Evolutionary conservation across 78 protist species (phyloP).

Genomic region (Dictyostelium citrinum): DNA sequence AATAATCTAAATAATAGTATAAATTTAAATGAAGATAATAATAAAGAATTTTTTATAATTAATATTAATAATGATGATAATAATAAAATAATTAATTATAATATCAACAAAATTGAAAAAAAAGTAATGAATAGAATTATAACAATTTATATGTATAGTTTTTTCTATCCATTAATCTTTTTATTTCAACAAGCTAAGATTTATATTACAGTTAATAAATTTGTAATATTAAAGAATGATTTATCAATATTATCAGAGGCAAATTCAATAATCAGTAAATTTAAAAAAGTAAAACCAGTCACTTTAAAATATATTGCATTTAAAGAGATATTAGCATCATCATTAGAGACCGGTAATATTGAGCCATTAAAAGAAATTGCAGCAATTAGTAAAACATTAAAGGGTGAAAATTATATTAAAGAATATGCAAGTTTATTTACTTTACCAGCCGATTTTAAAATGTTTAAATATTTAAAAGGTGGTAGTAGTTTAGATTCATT

Average conservation of each 20-base stretch:
- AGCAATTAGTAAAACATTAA: not conserved
- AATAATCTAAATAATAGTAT: not conserved
- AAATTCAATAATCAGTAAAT: not conserved
- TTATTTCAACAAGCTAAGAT: not conserved
- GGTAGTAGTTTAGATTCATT: not conserved
- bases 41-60: not conserved
- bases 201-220: not conserved
- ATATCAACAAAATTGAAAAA: not conserved
- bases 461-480: not conserved
- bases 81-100: not conserved
- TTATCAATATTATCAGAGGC: not conserved
- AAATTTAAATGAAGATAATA: not conserved
- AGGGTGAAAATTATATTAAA: not conserved
- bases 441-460: not conserved
- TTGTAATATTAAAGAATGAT: not conserved
- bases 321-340: not conserved
- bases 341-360: not conserved
- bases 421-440: not conserved
- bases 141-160: not conserved
- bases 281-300: not conserved
- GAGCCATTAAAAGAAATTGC: not conserved
- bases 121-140: not conserved
- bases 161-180: not conserved
- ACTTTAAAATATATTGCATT: not conserved
- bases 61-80: not conserved